phyloP scores from a whole-genome alignment of 2,329 filamentous ascomycete genomes.

The Monilinia polystroma region DNA sequence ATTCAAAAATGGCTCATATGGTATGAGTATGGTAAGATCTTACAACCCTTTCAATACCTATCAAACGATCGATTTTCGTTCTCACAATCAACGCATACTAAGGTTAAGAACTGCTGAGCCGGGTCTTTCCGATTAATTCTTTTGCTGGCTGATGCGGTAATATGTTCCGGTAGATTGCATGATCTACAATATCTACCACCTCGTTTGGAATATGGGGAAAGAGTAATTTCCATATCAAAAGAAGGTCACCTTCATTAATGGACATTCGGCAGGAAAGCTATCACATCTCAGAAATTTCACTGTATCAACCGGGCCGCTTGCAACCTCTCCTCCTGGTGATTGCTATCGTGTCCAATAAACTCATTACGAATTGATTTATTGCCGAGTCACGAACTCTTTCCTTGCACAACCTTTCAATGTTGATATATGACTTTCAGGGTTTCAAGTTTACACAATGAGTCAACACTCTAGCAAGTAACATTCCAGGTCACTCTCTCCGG shows the following conservation, averaged over 20 bases:
- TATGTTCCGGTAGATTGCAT: constrained; percentile 1
- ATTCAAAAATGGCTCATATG: too few species aligned
- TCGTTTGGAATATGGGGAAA: constrained; percentile 1
- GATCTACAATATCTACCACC: background rate
- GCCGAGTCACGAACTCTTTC: background rate
- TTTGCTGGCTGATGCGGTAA: background rate
- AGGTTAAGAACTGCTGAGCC: background rate
- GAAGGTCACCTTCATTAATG: background rate
- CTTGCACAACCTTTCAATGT: background rate
- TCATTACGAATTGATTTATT: background rate
- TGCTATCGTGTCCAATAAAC: background rate
- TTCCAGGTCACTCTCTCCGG: too few species aligned
- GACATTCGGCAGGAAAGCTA: constrained; percentile 6
- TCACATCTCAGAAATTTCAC: constrained; percentile 5
- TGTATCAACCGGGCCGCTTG: constrained; percentile 11
- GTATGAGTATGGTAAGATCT: too few species aligned
- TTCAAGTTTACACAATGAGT: background rate
- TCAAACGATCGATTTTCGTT: too few species aligned
- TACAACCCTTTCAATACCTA: too few species aligned
- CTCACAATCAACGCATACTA: too few species aligned
- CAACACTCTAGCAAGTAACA: background rate
- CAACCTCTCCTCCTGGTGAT: background rate
- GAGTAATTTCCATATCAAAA: constrained; percentile 6
- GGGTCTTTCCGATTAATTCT: background rate
- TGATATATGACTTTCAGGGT: background rate